phyloP scores from a whole-genome alignment of 108 stramenopile species.

The Skeletonema costatum region DNA sequence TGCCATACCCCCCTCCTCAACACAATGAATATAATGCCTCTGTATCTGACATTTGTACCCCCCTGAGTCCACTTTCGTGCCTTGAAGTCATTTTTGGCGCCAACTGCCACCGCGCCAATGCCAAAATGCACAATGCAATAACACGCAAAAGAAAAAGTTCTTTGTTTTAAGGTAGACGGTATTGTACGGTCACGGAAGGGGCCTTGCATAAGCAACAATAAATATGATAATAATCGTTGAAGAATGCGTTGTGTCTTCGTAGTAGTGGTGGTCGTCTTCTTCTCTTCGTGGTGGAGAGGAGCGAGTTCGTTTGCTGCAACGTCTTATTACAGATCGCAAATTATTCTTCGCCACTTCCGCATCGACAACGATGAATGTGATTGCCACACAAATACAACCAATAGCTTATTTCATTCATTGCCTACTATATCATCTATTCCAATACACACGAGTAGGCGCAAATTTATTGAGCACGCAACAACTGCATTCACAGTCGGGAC shows the following conservation, averaged over 20 bases:
- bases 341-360: not conserved
- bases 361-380: not conserved
- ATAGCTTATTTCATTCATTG: not conserved
- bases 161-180: too few relatives aligned
- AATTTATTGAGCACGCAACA: slow-evolving; percentile 14
- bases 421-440: not conserved
- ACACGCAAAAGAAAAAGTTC: too few relatives aligned
- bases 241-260: not conserved
- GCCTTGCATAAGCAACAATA: not conserved
- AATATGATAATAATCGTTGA: not conserved
- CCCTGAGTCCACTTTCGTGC: too few relatives aligned
- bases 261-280: slow-evolving; percentile 1
- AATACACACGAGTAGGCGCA: slow-evolving; percentile 19
- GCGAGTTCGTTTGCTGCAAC: not conserved
- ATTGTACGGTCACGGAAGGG: too few relatives aligned
- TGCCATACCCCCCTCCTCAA: too few relatives aligned
- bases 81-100: too few relatives aligned
- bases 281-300: not conserved
- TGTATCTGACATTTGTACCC: too few relatives aligned
- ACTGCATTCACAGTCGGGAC: not conserved
- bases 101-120: too few relatives aligned
- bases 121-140: too few relatives aligned
- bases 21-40: too few relatives aligned
- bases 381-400: not conserved
- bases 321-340: not conserved